phyloP scores from a whole-genome alignment of 2,329 filamentous ascomycete genomes.

The Thielaviopsis populi region DNA sequence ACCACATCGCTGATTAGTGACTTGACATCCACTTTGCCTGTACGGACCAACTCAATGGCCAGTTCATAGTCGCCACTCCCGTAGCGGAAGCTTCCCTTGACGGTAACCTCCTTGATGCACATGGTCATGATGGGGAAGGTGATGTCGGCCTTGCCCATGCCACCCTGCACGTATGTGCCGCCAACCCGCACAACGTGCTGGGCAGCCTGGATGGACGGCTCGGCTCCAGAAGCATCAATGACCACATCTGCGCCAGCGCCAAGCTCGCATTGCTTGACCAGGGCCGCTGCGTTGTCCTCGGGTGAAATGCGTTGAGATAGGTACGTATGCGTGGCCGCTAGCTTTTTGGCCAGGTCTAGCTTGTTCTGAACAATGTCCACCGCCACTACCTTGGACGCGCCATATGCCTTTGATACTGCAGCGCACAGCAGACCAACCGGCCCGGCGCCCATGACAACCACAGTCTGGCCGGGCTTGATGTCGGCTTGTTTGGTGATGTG shows the following conservation, averaged over 20 bases:
- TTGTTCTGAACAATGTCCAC: slow-evolving; percentile 75
- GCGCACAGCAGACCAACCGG: slow-evolving; percentile 79
- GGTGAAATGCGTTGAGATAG: slow-evolving; percentile 45
- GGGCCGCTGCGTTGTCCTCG: slow-evolving; percentile 56
- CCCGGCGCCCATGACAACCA: slow-evolving; percentile 75
- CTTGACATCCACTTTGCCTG: slow-evolving; percentile 65
- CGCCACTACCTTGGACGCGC: slow-evolving; percentile 69
- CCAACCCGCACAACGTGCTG: slow-evolving; percentile 57
- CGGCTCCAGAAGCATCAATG: slow-evolving; percentile 67
- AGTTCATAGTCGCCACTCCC: slow-evolving; percentile 74
- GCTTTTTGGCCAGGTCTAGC: slow-evolving; percentile 61
- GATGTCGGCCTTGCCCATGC: slow-evolving; percentile 81
- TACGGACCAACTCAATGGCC: slow-evolving; percentile 60
- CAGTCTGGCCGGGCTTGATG: slow-evolving; percentile 57
- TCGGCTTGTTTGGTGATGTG: slow-evolving; percentile 65
- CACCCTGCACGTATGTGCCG: slow-evolving; percentile 69
- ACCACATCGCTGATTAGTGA: slow-evolving; percentile 65
- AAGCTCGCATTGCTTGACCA: slow-evolving; percentile 50
- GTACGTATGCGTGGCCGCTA: slow-evolving; percentile 58
- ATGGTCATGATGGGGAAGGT: slow-evolving; percentile 83
- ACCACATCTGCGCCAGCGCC: slow-evolving; percentile 57
- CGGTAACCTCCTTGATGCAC: slow-evolving; percentile 76
- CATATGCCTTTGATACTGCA: slow-evolving; percentile 70
- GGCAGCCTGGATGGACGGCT: slow-evolving; percentile 60
- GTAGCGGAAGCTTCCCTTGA: slow-evolving; percentile 82